A percentile compares a stretch with the other conserved stretches of the same genome.
Evolutionary conservation across 2,329 filamentous ascomycete genomes (phyloP).

Genomic region (Fusarium begoniae): DNA sequence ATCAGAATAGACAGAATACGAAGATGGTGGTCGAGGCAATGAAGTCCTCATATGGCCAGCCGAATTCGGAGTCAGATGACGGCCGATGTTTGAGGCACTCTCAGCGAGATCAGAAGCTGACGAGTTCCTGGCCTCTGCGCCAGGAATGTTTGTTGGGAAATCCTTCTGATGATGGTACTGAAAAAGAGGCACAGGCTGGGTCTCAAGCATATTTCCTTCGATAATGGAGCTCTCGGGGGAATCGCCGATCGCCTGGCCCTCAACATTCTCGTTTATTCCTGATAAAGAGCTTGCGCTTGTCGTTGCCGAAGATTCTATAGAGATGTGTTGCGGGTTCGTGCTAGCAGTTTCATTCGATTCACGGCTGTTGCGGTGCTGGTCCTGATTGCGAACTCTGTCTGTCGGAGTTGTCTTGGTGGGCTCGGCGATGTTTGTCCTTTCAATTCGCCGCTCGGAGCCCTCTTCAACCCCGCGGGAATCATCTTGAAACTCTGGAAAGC

Average conservation of each 20-base stretch:
- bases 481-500: conserved; percentile 20
- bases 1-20: conserved; percentile 80
- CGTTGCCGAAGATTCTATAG: conserved; percentile 61
- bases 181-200: conserved; percentile 62
- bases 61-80: conserved; percentile 69
- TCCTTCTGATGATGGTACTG: conserved; percentile 71
- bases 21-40: conserved; percentile 75
- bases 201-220: conserved; percentile 54
- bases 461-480: conserved; percentile 4
- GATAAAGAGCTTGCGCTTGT: conserved; percentile 67
- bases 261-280: conserved; percentile 58
- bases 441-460: background rate
- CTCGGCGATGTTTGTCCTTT: conserved; percentile 27
- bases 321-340: conserved; percentile 58
- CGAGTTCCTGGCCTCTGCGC: conserved; percentile 54
- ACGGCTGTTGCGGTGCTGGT: conserved; percentile 58
- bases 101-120: conserved; percentile 65
- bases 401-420: conserved; percentile 47
- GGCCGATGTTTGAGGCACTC: conserved; percentile 61
- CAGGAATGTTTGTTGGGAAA: conserved; percentile 54
- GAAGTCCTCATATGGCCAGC: conserved; percentile 65
- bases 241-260: conserved; percentile 54
- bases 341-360: conserved; percentile 63
- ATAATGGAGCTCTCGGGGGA: conserved; percentile 62
- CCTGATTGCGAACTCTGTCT: conserved; percentile 46